These are phyloP conservation scores for Physaria fendleri DNA, from an alignment of 345 rosid species.

Conservation along the genomic window DNA sequence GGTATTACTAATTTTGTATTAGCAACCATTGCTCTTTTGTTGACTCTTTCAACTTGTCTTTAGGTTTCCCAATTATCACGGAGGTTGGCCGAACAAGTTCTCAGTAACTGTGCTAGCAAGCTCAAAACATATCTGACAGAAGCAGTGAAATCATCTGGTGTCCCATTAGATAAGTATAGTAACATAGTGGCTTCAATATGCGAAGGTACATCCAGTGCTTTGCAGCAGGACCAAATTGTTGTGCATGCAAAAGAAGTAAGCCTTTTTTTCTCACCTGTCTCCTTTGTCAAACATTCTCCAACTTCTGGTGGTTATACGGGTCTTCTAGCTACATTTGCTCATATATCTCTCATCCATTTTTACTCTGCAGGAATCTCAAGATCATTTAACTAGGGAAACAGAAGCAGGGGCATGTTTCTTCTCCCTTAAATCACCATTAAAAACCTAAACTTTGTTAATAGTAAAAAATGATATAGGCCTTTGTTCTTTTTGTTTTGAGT, in stretches of 20 bases:
- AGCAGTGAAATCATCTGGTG: slow-evolving; percentile 51
- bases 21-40: neutral
- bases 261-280: slow-evolving; percentile 12
- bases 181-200: slow-evolving; percentile 59
- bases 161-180: slow-evolving; percentile 53
- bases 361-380: slow-evolving; percentile 18
- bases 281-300: neutral
- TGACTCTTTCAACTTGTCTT: slow-evolving; percentile 30
- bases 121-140: slow-evolving; percentile 55
- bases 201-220: slow-evolving; percentile 38
- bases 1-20: slow-evolving; percentile 9
- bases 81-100: slow-evolving; percentile 68
- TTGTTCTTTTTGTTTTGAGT: neutral
- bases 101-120: slow-evolving; percentile 57
- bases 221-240: slow-evolving; percentile 37
- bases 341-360: neutral
- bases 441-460: slow-evolving; percentile 2
- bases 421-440: slow-evolving; percentile 9
- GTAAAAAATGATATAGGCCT: neutral
- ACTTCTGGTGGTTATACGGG: neutral
- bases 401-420: slow-evolving; percentile 38
- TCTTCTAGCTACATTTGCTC: slow-evolving; percentile 4
- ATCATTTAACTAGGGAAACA: slow-evolving; percentile 11
- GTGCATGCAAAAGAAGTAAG: slow-evolving; percentile 48
- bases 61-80: slow-evolving; percentile 59